Evolutionary conservation across 1,284 basidiomycete genomes (phyloP), one percentile per base, ranked within the genome.

Genomic region (Cutaneotrichosporon sp.): DNA sequence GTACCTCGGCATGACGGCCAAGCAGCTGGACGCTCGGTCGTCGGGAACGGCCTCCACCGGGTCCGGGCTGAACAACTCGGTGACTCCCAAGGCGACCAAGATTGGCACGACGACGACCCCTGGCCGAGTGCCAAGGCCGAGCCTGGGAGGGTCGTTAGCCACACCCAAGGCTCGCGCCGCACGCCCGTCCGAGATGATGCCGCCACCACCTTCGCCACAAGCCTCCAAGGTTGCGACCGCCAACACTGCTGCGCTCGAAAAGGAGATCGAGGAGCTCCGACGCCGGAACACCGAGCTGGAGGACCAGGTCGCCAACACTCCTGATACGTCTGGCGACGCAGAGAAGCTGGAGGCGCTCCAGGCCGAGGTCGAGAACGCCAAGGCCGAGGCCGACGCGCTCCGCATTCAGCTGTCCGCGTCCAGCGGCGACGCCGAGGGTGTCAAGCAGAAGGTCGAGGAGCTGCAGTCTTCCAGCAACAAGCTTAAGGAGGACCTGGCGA

Each of bases 1-100:
- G 73, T 92, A 76, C 54, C 54, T 76, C 27, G 86, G 87, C 16
- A 86, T 92, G 84, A 92, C 90, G 0, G 91, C 90, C 3, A 87
- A 89, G 71, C 89, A 92, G 71, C 82, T 92, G 27, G 85, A 82
- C 70, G 83, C 61, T 11, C 72, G 77, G 56, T 54, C 67, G 18
- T 25, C 56, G 1, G 11, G 34, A 25, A 22, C 59, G 42, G 61
- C 67, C 22, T 54, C 51, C 31, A 56, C 71, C 8, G 54, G 52
- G 4, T 52, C 67, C 14, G 72, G 71, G 43, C 74, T 71, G 4
- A 46, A 14, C 24, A 46, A 25, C 24, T 50, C 47, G 25, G 9
- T 20, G 13, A 66, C 75, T 1, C 56, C 67, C 16, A 68, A 67
- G 54, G 67, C 76, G 14, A 65, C 73, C 5, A 66, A 74, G 18